Evolutionary conservation across 2,329 filamentous ascomycete species (phyloP).

Genomic region (Alternaria rosae): DNA sequence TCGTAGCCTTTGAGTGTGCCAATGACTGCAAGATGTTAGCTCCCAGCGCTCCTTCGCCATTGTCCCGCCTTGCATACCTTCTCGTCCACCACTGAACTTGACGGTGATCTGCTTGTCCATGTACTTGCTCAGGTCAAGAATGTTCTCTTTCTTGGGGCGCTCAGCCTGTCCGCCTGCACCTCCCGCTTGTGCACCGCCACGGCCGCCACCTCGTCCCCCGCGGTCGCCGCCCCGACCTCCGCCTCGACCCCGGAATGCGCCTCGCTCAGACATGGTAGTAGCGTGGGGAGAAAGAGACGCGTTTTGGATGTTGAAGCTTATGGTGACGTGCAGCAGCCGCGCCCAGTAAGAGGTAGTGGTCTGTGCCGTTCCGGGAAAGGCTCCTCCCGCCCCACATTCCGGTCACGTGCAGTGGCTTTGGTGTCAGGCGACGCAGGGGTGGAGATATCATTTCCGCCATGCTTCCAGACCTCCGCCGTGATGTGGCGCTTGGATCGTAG

Average conservation of each 20-base stretch:
- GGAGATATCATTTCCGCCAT: slow-evolving; percentile 10
- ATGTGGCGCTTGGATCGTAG: slow-evolving; percentile 2
- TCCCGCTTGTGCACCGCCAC: slow-evolving; percentile 49
- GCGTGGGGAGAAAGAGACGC: slow-evolving; percentile 18
- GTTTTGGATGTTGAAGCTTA: slow-evolving; percentile 9
- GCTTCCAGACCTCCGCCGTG: slow-evolving; percentile 16
- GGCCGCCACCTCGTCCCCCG: slow-evolving; percentile 53
- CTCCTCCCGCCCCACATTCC: slow-evolving; percentile 2
- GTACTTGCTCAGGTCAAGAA: slow-evolving; percentile 92
- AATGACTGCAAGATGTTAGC: slow-evolving; percentile 65
- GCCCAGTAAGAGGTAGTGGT: slow-evolving; percentile 9
- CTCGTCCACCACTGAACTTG: slow-evolving; percentile 94
- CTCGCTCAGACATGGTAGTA: slow-evolving; percentile 63
- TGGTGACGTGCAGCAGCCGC: slow-evolving; percentile 34
- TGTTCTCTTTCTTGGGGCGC: slow-evolving; percentile 97
- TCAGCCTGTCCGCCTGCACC: slow-evolving; percentile 56
- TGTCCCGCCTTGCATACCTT: slow-evolving; percentile 64
- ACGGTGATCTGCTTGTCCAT: slow-evolving; percentile 96
- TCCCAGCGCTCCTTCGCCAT: neutral
- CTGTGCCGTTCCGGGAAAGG: slow-evolving; percentile 14
- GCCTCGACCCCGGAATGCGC: slow-evolving; percentile 56
- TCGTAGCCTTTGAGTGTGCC: slow-evolving; percentile 95
- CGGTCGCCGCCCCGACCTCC: slow-evolving; percentile 43
- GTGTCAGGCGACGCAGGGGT: slow-evolving; percentile 6
- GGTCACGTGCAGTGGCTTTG: slow-evolving; percentile 14